These are phyloP conservation scores for Lunularia cruciata DNA, from an alignment of 225 moss, liverwort and hornwort species.

Conservation along the genomic window DNA sequence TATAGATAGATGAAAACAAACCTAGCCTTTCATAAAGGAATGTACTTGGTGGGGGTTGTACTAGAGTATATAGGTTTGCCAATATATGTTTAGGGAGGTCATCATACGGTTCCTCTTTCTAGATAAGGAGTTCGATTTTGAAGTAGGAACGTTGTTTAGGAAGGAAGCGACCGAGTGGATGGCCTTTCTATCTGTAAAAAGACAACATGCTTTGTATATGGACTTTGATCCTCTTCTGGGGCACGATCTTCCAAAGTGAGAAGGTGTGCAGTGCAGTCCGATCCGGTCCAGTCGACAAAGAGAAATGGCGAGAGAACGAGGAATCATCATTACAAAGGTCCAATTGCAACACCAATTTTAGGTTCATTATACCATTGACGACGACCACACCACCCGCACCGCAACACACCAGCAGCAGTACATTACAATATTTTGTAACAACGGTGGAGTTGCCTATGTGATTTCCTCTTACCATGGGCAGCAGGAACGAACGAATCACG, in stretches of 20 bases:
- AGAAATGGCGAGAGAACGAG: too few species aligned
- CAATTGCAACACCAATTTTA: neutral
- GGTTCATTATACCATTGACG: neutral
- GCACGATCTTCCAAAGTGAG: neutral
- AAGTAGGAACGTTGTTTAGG: neutral
- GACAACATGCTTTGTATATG: neutral
- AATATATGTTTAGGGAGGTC: neutral
- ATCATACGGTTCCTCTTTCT: neutral
- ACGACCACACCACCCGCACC: too few species aligned
- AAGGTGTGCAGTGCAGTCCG: too few species aligned
- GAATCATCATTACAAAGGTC: neutral
- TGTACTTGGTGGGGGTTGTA: conserved; percentile 4
- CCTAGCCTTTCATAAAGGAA: conserved; percentile 8
- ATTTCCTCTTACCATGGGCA: too few species aligned
- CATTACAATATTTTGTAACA: too few species aligned
- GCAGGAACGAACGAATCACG: too few species aligned
- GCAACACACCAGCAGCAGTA: too few species aligned
- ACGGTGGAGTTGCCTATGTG: neutral
- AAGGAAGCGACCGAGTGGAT: neutral
- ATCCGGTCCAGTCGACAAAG: too few species aligned
- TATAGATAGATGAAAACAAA: conserved; percentile 4
- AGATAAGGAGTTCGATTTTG: neutral
- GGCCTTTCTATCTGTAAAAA: too few species aligned
- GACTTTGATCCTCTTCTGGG: neutral
- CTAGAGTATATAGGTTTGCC: neutral